Evolutionary conservation across 2,329 filamentous ascomycete genomes (phyloP), one percentile per base, ranked within the genome.

Genomic region (Trichocomaceae sp.): DNA sequence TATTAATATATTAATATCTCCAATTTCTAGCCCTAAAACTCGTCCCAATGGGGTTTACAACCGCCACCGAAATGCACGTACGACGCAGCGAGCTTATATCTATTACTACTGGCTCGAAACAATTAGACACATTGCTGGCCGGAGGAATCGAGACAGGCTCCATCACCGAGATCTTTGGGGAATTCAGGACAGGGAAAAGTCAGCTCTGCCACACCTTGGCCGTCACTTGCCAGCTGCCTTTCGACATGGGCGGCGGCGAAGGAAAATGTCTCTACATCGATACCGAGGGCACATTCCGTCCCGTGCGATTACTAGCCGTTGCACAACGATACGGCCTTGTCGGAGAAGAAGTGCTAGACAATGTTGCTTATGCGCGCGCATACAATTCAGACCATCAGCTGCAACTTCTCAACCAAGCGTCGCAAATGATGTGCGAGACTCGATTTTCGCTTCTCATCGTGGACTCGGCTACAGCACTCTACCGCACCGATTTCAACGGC

Each of bases 341-440:
- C 3, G 93, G 93, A 19, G 93, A 99, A 73, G 95, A 99, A 71
- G 93, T 99, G 0, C 81, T 99, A 8, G 95, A 99, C 75, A 99
- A 99, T 63, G 91, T 99, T 55, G 95, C 95, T 2, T 99, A 99
- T 70, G 95, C 95, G 49, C 86, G 93, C 57, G 93, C 93, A 9
- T 99, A 99, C 77, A 99, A 99, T 71, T 97, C 92, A 0, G 93
- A 99, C 62, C 93, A 99, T 72, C 93, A 99, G 71, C 82, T 99
- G 50, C 90, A 96, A 69, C 80, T 99, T 7, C 83, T 99, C 59
- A 93, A 93, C 65, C 92, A 97, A 71, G 95, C 93, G 3, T 87
- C 93, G 2, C 85, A 90, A 59, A 99, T 99, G 93, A 99, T 99
- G 95, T 96, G 91, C 56, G 95, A 99, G 76, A 99, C 93, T 0